Evolutionary conservation across 2,329 filamentous ascomycete species (phyloP).

Genomic region (Aspergillus felis): DNA sequence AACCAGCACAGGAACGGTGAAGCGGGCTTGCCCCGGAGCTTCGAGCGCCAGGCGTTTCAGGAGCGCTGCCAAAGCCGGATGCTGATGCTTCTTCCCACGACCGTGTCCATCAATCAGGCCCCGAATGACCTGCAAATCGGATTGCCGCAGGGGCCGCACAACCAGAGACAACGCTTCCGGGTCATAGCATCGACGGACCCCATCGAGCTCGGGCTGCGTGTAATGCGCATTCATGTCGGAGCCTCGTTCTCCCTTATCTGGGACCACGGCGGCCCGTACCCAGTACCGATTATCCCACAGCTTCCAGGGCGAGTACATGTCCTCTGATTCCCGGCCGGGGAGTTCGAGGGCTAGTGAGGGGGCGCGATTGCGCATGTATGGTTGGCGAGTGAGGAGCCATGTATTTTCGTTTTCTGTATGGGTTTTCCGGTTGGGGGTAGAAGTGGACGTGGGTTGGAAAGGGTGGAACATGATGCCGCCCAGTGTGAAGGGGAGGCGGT

Average conservation of each 20-base stretch:
- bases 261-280: constrained; percentile 44
- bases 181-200: not conserved
- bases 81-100: not conserved
- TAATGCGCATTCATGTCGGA: not conserved
- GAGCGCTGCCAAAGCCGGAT: not conserved
- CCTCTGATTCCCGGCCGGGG: constrained; percentile 4
- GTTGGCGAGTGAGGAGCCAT: constrained; percentile 38
- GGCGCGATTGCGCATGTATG: constrained; percentile 28
- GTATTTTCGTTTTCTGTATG: constrained; percentile 15
- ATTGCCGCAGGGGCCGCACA: constrained; percentile 38
- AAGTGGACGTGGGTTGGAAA: constrained; percentile 11
- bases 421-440: not conserved
- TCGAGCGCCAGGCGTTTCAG: constrained; percentile 20
- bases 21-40: constrained; percentile 36
- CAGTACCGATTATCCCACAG: constrained; percentile 57
- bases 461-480: constrained; percentile 49
- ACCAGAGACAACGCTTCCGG: constrained; percentile 21
- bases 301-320: constrained; percentile 22
- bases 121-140: constrained; percentile 26
- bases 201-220: not conserved
- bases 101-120: constrained; percentile 4
- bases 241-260: not conserved
- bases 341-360: constrained; percentile 19
- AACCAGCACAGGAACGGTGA: constrained; percentile 40
- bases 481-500: constrained; percentile 43